These are phyloP conservation scores for Cercophora samala DNA, from an alignment of 495 filamentous ascomycete species.

Conservation along the genomic window DNA sequence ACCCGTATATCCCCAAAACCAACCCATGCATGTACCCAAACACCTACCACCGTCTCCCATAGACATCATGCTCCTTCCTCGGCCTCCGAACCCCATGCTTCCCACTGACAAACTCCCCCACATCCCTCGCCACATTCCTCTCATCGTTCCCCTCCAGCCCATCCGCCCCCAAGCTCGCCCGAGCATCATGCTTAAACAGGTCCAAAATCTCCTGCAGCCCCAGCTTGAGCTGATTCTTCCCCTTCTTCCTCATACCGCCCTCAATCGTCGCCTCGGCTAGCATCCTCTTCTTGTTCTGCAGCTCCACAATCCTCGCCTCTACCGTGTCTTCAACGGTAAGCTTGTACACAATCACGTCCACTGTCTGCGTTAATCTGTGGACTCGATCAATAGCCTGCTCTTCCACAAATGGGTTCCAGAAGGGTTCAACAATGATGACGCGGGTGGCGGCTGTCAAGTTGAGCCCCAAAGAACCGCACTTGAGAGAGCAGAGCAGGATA, in stretches of 20 bases:
- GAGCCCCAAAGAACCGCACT: conserved; percentile 87
- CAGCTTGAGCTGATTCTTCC: conserved; percentile 69
- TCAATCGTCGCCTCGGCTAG: conserved; percentile 62
- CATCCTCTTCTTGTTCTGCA: conserved; percentile 88
- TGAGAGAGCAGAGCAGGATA: conserved; percentile 85
- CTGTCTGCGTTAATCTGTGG: conserved; percentile 90
- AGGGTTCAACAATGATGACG: conserved; percentile 93
- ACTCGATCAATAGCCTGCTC: conserved; percentile 98
- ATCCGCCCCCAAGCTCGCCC: conserved; percentile 8
- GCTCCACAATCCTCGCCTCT: conserved; percentile 85
- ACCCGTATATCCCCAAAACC: neutral
- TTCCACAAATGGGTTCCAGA: conserved; percentile 98
- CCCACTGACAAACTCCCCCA: conserved; percentile 8
- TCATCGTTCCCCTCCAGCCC: neutral
- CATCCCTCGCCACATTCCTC: conserved; percentile 19
- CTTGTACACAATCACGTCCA: conserved; percentile 91
- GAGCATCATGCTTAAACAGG: conserved; percentile 75
- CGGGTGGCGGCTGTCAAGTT: conserved; percentile 92
- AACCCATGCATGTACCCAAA: neutral
- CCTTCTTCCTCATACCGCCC: conserved; percentile 43
- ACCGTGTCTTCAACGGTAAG: conserved; percentile 81
- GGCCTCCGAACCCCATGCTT: neutral
- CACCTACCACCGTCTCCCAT: conserved; percentile 40
- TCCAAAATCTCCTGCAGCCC: conserved; percentile 91
- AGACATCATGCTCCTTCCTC: conserved; percentile 33